Conservation (phyloP, 805 yeast genomes). For the Suhomyces prunicola region DNA sequence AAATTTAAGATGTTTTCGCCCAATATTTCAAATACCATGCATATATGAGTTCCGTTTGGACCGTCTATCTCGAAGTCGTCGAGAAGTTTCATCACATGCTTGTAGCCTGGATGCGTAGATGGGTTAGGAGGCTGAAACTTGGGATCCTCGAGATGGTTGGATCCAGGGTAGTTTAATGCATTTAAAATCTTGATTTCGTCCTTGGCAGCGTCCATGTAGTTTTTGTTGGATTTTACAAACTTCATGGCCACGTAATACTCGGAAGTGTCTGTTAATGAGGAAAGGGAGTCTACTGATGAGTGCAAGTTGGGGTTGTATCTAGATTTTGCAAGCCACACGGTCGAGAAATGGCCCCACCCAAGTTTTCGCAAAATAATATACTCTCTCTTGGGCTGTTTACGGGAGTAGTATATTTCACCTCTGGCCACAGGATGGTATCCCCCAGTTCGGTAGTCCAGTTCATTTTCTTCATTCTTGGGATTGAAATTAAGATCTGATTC, state of each 20-base stretch:
- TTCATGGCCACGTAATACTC: conserved; percentile 58
- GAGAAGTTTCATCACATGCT: conserved; percentile 48
- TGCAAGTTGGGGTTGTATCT: conserved; percentile 13
- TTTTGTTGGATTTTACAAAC: conserved; percentile 52
- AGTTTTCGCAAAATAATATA: conserved; percentile 53
- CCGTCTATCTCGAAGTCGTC: conserved; percentile 58
- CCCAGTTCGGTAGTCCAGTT: conserved; percentile 52
- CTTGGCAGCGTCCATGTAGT: conserved; percentile 59
- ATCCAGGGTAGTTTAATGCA: conserved; percentile 22
- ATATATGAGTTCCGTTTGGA: conserved; percentile 61
- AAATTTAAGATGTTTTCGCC: conserved; percentile 59
- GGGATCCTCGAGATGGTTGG: conserved; percentile 3
- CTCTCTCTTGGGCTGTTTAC: conserved; percentile 30
- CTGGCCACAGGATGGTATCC: conserved; percentile 64
- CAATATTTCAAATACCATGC: conserved; percentile 64
- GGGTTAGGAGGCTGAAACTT: background rate
- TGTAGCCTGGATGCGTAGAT: conserved; percentile 10
- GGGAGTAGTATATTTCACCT: conserved; percentile 51
- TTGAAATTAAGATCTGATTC: conserved; percentile 27
- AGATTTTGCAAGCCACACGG: conserved; percentile 61
- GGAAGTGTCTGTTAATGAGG: conserved; percentile 9
- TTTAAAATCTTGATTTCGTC: conserved; percentile 58
- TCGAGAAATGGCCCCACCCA: conserved; percentile 73
- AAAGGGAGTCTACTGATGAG: background rate
- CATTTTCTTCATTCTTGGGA: conserved; percentile 45